phyloP scores from a whole-genome alignment of 106 monocot species.

The Amphibolis antarctica region DNA sequence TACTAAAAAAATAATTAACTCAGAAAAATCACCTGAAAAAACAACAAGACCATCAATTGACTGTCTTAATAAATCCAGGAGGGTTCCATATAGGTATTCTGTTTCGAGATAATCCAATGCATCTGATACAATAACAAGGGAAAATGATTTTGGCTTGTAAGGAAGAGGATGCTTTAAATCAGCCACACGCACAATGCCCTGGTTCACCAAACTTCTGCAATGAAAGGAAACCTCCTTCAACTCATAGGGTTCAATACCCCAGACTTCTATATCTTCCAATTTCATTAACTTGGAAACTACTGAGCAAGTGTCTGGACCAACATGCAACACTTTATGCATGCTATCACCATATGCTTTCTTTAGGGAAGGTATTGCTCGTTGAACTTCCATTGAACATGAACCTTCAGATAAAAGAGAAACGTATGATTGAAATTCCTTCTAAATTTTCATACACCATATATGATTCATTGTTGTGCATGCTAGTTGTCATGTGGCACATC shows the following conservation, averaged over 20 bases:
- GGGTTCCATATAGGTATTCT: conserved; percentile 19
- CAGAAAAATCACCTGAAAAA: conserved; percentile 14
- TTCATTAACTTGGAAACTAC: conserved; percentile 70
- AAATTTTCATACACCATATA: too few relatives aligned
- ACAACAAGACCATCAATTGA: conserved; percentile 20
- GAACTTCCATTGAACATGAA: conserved; percentile 66
- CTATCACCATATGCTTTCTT: conserved; percentile 70
- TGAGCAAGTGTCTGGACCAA: conserved; percentile 75
- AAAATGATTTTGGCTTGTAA: conserved; percentile 24
- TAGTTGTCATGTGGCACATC: too few relatives aligned
- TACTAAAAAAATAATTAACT: background rate
- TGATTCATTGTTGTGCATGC: too few relatives aligned
- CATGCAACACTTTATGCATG: conserved; percentile 72
- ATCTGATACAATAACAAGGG: conserved; percentile 26
- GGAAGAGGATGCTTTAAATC: conserved; percentile 51
- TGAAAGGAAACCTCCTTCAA: conserved; percentile 65
- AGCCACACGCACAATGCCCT: conserved; percentile 76
- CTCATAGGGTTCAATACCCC: conserved; percentile 94
- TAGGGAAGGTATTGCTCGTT: conserved; percentile 63
- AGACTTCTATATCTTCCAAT: conserved; percentile 65
- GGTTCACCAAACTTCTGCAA: conserved; percentile 86
- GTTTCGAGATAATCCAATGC: conserved; percentile 22
- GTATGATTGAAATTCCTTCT: background rate
- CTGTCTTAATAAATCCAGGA: conserved; percentile 14
- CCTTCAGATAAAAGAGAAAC: conserved; percentile 17